Conservation (phyloP, 352 stramenopile genomes). For the Pythium aristosporum region DNA sequence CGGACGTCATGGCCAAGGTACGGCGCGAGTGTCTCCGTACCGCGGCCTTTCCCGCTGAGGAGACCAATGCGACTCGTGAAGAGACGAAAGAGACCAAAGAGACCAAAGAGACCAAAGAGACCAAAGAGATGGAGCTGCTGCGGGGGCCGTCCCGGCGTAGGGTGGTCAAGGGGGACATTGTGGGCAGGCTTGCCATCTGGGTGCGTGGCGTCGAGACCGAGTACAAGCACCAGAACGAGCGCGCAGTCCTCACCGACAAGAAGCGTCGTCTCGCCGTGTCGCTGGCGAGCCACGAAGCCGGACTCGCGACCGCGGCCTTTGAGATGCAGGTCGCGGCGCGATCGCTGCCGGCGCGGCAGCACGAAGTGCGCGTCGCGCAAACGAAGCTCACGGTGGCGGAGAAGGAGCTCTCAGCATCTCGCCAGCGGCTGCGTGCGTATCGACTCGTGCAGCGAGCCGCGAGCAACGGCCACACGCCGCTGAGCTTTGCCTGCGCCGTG, state of each 20-base stretch:
- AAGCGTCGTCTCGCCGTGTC: conserved; percentile 49
- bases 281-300: conserved; percentile 34
- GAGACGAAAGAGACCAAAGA: neutral
- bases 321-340: conserved; percentile 61
- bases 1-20: conserved; percentile 79
- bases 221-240: conserved; percentile 60
- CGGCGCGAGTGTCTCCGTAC: conserved; percentile 67
- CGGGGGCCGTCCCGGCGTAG: conserved; percentile 31
- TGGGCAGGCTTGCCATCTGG: conserved; percentile 60
- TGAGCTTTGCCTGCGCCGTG: conserved; percentile 64
- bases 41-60: conserved; percentile 31
- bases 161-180: conserved; percentile 42
- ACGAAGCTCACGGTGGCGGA: conserved; percentile 28
- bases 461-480: conserved; percentile 66
- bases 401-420: conserved; percentile 42
- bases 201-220: conserved; percentile 75
- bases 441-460: conserved; percentile 52
- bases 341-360: conserved; percentile 60
- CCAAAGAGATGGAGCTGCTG: neutral
- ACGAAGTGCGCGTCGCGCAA: conserved; percentile 51
- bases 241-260: conserved; percentile 51
- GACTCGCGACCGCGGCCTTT: conserved; percentile 44
- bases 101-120: neutral
- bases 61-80: neutral
- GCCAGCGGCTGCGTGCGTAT: conserved; percentile 48